Conservation (phyloP, 352 stramenopile species). For the Saprolegnia diclina region DNA sequence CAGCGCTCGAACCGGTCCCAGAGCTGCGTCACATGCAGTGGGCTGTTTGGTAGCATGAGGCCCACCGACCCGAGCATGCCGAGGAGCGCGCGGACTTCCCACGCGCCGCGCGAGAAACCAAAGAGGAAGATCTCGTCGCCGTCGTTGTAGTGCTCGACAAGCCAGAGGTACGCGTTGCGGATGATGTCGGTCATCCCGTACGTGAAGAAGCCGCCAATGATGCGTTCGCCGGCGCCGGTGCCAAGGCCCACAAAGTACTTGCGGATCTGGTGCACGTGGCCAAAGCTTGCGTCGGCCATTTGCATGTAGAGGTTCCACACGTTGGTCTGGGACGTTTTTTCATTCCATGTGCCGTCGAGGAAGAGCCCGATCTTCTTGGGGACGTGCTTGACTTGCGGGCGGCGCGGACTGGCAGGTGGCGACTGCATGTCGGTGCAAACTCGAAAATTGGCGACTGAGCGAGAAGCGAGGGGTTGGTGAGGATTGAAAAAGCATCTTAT, state of each 20-base stretch:
- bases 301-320: conserved; percentile 6
- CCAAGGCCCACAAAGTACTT: conserved; percentile 9
- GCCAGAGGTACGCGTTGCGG: conserved; percentile 4
- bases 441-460: too few species aligned
- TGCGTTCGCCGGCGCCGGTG: neutral
- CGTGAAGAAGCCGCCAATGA: neutral
- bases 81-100: neutral
- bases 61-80: neutral
- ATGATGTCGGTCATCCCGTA: conserved; percentile 15
- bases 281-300: neutral
- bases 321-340: neutral
- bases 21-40: neutral
- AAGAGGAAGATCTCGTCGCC: conserved; percentile 13
- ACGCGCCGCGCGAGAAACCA: neutral
- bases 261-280: neutral
- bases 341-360: conserved; percentile 12
- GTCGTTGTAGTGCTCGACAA: conserved; percentile 1
- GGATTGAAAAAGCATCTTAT: too few species aligned
- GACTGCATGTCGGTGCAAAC: too few species aligned
- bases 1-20: neutral
- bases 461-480: too few species aligned
- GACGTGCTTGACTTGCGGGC: neutral
- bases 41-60: neutral
- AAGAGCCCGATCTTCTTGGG: conserved; percentile 5
- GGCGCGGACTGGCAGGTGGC: too few species aligned